These are phyloP conservation scores for Capronia americana DNA, from an alignment of 2,329 filamentous ascomycete species.

Conservation along the genomic window DNA sequence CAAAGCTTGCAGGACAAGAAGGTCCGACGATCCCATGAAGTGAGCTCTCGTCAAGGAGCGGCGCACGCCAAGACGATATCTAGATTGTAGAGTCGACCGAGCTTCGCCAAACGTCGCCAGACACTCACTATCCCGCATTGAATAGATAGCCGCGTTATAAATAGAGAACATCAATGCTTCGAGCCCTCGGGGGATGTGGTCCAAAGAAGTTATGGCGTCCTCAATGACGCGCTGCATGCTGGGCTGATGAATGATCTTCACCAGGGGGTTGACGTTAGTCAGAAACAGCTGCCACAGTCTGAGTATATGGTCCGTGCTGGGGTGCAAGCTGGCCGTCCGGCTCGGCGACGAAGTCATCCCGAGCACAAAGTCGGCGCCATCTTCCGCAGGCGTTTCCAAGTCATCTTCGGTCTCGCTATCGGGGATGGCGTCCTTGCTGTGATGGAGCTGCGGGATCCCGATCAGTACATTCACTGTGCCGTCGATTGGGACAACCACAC, in stretches of 20 bases:
- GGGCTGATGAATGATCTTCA: slow-evolving; percentile 72
- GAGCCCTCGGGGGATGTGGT: slow-evolving; percentile 61
- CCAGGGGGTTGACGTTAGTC: slow-evolving; percentile 71
- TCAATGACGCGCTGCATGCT: slow-evolving; percentile 70
- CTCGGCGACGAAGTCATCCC: slow-evolving; percentile 33
- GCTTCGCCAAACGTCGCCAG: slow-evolving; percentile 47
- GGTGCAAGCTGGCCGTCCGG: slow-evolving; percentile 24
- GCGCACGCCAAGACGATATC: slow-evolving; percentile 54
- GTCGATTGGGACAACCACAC: slow-evolving; percentile 2
- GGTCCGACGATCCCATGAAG: slow-evolving; percentile 52
- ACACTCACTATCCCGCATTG: slow-evolving; percentile 64
- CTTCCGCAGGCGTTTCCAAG: slow-evolving; percentile 24
- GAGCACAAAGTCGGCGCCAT: slow-evolving; percentile 25
- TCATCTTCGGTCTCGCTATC: slow-evolving; percentile 35
- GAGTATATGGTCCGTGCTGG: slow-evolving; percentile 60
- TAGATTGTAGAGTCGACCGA: slow-evolving; percentile 48
- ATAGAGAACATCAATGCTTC: slow-evolving; percentile 74
- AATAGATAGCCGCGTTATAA: slow-evolving; percentile 66
- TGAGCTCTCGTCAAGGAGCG: slow-evolving; percentile 54
- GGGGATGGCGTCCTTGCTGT: slow-evolving; percentile 21
- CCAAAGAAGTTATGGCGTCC: slow-evolving; percentile 63
- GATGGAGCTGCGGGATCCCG: slow-evolving; percentile 12
- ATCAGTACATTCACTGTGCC: background rate
- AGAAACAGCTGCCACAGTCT: slow-evolving; percentile 70
- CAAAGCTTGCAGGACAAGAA: slow-evolving; percentile 60